Base-by-base conservation (phyloP, 176 grass and related monocot species). In the Tuctoria greenei region DNA sequence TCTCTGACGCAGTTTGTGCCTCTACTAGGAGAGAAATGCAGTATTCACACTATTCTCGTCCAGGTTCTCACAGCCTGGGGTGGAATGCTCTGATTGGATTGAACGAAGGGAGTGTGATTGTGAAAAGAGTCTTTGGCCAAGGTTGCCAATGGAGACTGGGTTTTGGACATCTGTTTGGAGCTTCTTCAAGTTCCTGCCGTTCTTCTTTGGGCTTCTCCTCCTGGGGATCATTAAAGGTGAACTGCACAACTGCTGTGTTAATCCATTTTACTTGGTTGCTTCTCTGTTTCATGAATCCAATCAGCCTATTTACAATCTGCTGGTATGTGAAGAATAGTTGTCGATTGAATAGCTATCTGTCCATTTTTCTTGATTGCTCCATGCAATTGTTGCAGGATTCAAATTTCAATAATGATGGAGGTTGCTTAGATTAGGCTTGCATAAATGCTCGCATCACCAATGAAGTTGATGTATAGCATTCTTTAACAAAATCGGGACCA, bases 151-250 rank as follows among this genome's bases (percentile, higher is more conserved):
- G 94, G 91, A 87, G 75, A 27, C 77, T 42, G 88, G 90, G 55
- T 67, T 93, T 61, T 82, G 86, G 81, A 65, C 71, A 24, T 77
- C 85, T 81, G 86, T 81, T 66, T 84, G 89, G 91, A 95, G 87
- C 54, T 84, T 99, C 44, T 51, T 99, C 75, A 82, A 90, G 84
- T 99, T 99, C 84, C 72, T 99, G 68, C 89, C 91, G n/a, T 99
- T 84, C 82, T 99, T 99, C 85, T 81, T 80, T n/a, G 91, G 81
- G 4, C 76, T 95, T 64, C 78, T 99, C 71, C 55, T 99, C 66
- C 86, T 99, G 9, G 91, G 95, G 20, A 75, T 88, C 68, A 79
- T 99, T 67, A 99, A 99, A 95, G 95, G 95, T 92, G 58, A 34
- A 62, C 71, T 52, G 4, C 16, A 24, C n/a, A 14, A 52, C 70